A percentile compares a stretch with the other conserved stretches of the same genome.
phyloP scores from a whole-genome alignment of 345 rosid species.

The Citrus unshiu region DNA sequence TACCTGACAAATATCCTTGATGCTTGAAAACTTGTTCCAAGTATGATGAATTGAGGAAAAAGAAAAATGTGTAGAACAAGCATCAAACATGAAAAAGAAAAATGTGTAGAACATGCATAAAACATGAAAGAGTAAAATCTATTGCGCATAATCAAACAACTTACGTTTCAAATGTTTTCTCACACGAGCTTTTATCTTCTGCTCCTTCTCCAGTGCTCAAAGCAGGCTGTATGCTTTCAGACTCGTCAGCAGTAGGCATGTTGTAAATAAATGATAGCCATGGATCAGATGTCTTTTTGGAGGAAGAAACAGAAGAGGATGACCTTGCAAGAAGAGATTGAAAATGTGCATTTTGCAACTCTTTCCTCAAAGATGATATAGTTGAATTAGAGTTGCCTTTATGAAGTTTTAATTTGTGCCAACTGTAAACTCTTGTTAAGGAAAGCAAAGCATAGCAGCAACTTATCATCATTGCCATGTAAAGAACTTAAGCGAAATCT shows the following conservation, averaged over 20 bases:
- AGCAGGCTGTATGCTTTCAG: constrained; percentile 31
- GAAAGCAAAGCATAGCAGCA: constrained; percentile 25
- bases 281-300: constrained; percentile 47
- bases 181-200: constrained; percentile 31
- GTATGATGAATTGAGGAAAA: neutral
- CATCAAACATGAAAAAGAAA: neutral
- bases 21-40: neutral
- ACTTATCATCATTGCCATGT: constrained; percentile 7
- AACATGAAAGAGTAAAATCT: neutral
- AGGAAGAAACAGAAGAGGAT: constrained; percentile 29
- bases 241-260: constrained; percentile 26
- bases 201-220: constrained; percentile 19
- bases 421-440: constrained; percentile 66
- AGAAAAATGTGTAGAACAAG: neutral
- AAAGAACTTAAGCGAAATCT: neutral
- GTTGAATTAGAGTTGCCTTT: constrained; percentile 43
- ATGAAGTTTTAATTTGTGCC: constrained; percentile 47
- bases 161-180: constrained; percentile 38
- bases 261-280: constrained; percentile 57
- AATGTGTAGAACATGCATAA: neutral
- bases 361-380: constrained; percentile 36
- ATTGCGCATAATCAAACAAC: neutral
- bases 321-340: constrained; percentile 36
- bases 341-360: constrained; percentile 39
- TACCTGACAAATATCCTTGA: neutral